These are phyloP conservation scores for Colletotrichum magnum DNA, from an alignment of 2,329 filamentous ascomycete species.

Conservation along the genomic window DNA sequence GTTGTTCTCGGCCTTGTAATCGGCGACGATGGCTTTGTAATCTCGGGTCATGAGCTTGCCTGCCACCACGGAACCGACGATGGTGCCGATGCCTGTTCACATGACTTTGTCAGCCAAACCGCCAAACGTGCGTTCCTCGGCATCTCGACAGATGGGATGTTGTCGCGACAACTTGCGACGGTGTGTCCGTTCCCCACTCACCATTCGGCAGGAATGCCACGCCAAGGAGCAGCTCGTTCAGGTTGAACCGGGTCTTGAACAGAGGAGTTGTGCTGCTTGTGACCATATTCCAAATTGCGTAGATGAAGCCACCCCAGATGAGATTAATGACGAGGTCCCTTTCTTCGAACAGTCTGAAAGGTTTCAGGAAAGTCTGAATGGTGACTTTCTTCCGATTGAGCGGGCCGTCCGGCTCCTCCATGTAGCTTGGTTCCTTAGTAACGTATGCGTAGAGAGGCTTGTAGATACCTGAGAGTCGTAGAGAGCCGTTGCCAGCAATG, in stretches of 20 bases:
- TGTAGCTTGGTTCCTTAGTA: constrained; percentile 39
- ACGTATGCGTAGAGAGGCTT: constrained; percentile 43
- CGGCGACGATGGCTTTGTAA: constrained; percentile 42
- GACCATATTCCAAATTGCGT: constrained; percentile 63
- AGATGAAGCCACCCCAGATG: constrained; percentile 54
- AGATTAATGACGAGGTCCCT: constrained; percentile 60
- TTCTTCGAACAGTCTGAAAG: constrained; percentile 55
- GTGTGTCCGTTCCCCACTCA: constrained; percentile 9
- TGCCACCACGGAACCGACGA: constrained; percentile 56
- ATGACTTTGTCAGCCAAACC: constrained; percentile 11
- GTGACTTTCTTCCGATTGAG: constrained; percentile 44
- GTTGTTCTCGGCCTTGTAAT: constrained; percentile 41
- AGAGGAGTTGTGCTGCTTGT: constrained; percentile 56
- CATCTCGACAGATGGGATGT: background rate
- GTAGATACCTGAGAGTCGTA: constrained; percentile 45
- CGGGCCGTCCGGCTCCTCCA: constrained; percentile 44
- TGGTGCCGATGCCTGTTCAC: constrained; percentile 52
- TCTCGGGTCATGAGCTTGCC: constrained; percentile 59
- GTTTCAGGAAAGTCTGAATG: constrained; percentile 51
- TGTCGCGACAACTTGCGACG: background rate
- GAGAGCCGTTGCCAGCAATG: constrained; percentile 48
- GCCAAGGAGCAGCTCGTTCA: constrained; percentile 46
- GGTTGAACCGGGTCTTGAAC: constrained; percentile 48
- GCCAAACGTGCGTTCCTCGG: background rate
- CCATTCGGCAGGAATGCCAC: constrained; percentile 48